Evolutionary conservation across 1,139 yeast genomes (phyloP).

Genomic region (Suhomyces coccinellae): DNA sequence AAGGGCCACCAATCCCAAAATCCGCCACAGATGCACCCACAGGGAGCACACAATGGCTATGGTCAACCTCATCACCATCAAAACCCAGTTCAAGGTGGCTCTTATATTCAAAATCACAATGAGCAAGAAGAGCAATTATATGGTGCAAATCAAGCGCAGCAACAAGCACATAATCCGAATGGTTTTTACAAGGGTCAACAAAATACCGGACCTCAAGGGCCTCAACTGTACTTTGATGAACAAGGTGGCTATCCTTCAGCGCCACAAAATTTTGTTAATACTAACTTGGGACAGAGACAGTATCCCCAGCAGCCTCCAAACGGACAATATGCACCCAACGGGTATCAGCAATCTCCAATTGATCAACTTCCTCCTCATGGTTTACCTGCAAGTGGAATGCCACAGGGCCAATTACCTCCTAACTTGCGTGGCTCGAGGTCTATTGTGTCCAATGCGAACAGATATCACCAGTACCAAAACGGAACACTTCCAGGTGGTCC

Average conservation of each 20-base stretch:
- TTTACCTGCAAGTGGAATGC: constrained; percentile 37
- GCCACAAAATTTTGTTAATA: constrained; percentile 6
- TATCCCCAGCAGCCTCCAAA: constrained; percentile 2
- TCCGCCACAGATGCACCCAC: background rate
- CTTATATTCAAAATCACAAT: background rate
- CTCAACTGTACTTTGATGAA: constrained; percentile 6
- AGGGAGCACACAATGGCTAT: background rate
- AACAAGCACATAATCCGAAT: background rate
- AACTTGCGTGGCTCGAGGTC: constrained; percentile 22
- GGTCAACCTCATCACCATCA: background rate
- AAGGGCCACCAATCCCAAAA: background rate
- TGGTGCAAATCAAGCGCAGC: background rate
- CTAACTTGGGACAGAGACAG: constrained; percentile 3
- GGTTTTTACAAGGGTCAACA: background rate
- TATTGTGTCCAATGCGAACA: constrained; percentile 17
- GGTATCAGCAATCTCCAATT: constrained; percentile 17
- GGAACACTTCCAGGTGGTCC: constrained; percentile 5
- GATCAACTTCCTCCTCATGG: constrained; percentile 42
- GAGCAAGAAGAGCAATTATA: background rate
- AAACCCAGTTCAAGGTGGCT: background rate
- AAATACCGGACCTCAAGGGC: background rate
- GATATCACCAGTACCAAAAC: constrained; percentile 18
- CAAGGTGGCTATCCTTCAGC: constrained; percentile 5
- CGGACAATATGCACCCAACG: constrained; percentile 6
- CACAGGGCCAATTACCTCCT: constrained; percentile 31